Base-by-base conservation (phyloP, 2,329 filamentous ascomycete genomes). In the Stagonosporopsis tanaceti region DNA sequence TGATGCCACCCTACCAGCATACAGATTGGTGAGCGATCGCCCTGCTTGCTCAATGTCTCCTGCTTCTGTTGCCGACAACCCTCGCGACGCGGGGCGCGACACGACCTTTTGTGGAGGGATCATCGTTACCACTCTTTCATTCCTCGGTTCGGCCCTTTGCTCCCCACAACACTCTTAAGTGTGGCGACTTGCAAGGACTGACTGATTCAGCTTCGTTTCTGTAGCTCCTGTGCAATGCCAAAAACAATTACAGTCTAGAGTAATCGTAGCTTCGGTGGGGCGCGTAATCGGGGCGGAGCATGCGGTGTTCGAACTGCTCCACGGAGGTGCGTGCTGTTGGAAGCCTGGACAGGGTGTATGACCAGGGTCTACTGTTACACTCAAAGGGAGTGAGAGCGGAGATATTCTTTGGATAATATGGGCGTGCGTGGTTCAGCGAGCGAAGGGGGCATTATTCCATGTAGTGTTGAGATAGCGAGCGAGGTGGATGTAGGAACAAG, bases 1-100 rank as follows among this genome's bases (percentile, higher is more conserved):
- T 38, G 66, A 64, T 27, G 64, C 62, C 20, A 61, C 67, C 39
- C 55, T 62, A 50, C 69, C 71, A 8, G 67, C 66, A 42, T 55
- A 45, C 41, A 69, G 42, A 48, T 53, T 67, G 8, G 61, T 57
- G 9, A 51, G 52, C 7, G 68, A 65, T 24, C 64, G 65, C 24
- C 66, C 68, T 44, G 58, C 63, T 56, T 74, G 69, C 53, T 67
- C 63, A 24, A 51, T 44, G 5, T 64, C 47, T 46, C 28, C 59
- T 24, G 50, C 46, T 24, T 61, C 56, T 39, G 57, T 60, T 22
- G 41, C 39, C 9, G 38, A 47, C 17, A 57, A 65, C 27, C 57
- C 55, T 46, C 50, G 60, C 17, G 57, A 60, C 48, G 63, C 61
- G 32, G 61, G 40, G 50, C 57, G 58, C 20, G 68, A 67, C 32